Evolutionary conservation across 2,329 filamentous ascomycete species (phyloP), one percentile per base, ranked within the genome.

Genomic region (Penicillium sp.): DNA sequence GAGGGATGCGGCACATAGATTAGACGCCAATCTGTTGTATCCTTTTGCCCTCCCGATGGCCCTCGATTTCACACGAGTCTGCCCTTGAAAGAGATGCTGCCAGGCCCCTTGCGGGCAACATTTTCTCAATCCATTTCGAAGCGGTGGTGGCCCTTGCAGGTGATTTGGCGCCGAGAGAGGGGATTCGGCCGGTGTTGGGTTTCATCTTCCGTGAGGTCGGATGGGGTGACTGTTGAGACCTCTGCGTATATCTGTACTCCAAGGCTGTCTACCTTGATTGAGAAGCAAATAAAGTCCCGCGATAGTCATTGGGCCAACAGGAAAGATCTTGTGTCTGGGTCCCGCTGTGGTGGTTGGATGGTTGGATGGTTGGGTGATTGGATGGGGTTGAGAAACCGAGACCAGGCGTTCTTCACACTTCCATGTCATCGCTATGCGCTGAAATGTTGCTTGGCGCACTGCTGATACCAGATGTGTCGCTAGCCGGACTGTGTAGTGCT

Each of bases 381-480:
- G 3, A 37, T 37, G 33, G 15, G n/a, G n/a, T 35, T 12, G 28
- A 29, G 18, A 20, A 20, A 37, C 33, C 2, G 18, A 37, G 7
- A 28, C 6, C 27, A 27, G 25, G 27, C 10, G 7, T 12, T n/a
- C 18, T 44, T 66, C 66, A 70, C 49, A 63, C 67, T 25, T 68
- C 67, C 66, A 71, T 70, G 5, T 54, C 61, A 33, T 68, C 69
- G 10, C 10, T 10, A 3, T 61, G 65, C 25, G 70, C 68, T 2
- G 70, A 71, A 8, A 73, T 47, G 54, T 69, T 69, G 47, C 67
- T 71, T 4, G 70, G 69, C 6, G 64, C 66, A 46, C 70, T 72
- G 55, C 70, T 73, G 25, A 73, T 64, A 5, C 60, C 64, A 2
- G 70, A 72, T 2, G 66, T 70, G 27, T 66, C 63, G 18, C 64